Conservation (phyloP, 306 rosid species). For the Notholithocarpus densiflorus region DNA sequence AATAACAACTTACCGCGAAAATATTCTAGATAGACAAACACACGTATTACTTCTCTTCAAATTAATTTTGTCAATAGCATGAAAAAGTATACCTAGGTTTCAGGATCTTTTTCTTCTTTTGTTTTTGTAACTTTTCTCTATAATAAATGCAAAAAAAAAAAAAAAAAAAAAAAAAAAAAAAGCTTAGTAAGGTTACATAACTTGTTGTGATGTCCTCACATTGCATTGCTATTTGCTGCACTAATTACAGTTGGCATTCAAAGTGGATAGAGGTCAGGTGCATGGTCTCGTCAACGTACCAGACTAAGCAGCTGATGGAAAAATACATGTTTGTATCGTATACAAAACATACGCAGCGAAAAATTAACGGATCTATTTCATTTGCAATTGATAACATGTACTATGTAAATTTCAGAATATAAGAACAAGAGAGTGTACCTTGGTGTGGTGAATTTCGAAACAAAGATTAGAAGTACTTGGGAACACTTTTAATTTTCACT, state of each 20-base stretch:
- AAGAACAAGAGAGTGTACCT: too few species aligned
- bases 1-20: too few species aligned
- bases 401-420: too few species aligned
- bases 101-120: neutral
- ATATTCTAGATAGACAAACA: too few species aligned
- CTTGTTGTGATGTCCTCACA: neutral
- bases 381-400: too few species aligned
- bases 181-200: neutral
- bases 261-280: neutral
- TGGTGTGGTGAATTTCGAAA: too few species aligned
- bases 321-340: too few species aligned
- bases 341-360: too few species aligned
- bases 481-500: too few species aligned
- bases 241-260: constrained; percentile 1
- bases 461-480: too few species aligned
- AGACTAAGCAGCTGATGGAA: neutral
- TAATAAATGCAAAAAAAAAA: neutral
- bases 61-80: constrained; percentile 11
- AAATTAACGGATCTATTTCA: too few species aligned
- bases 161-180: neutral
- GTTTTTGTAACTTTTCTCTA: neutral
- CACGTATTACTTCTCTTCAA: neutral
- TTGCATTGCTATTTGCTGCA: constrained; percentile 1
- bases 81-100: neutral
- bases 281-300: constrained; percentile 6